Conservation (phyloP, 805 yeast genomes). For the Wickerhamomyces alni region DNA sequence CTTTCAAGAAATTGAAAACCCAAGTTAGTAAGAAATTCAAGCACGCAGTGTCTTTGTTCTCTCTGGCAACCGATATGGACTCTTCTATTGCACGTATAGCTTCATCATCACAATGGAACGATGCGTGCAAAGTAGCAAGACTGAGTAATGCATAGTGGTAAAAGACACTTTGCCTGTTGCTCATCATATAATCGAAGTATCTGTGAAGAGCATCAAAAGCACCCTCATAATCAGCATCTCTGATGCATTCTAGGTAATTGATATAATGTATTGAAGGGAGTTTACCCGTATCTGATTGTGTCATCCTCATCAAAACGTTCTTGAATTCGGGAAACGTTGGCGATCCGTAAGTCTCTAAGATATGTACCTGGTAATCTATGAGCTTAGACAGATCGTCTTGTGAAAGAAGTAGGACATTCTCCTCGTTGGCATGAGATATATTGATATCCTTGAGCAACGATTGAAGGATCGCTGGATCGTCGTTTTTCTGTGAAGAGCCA, state of each 20-base stretch:
- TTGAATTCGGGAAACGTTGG: slow-evolving; percentile 40
- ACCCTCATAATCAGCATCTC: slow-evolving; percentile 51
- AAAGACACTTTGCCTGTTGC: slow-evolving; percentile 52
- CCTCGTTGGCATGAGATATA: slow-evolving; percentile 1
- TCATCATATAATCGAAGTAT: slow-evolving; percentile 74
- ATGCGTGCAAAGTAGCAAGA: slow-evolving; percentile 64
- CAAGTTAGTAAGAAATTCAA: slow-evolving; percentile 68
- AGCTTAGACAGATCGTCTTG: slow-evolving; percentile 45
- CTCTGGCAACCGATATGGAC: slow-evolving; percentile 83
- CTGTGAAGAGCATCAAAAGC: slow-evolving; percentile 50
- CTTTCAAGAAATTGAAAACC: slow-evolving; percentile 64
- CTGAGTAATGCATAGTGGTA: slow-evolving; percentile 77
- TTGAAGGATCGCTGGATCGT: slow-evolving; percentile 16
- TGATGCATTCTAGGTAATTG: slow-evolving; percentile 52
- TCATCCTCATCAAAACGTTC: slow-evolving; percentile 37
- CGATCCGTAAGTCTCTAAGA: slow-evolving; percentile 46
- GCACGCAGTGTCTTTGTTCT: slow-evolving; percentile 69
- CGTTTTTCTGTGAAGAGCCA: slow-evolving; percentile 16
- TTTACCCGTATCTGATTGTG: slow-evolving; percentile 37
- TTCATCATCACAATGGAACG: slow-evolving; percentile 50
- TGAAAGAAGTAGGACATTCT: slow-evolving; percentile 34
- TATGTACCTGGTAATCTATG: slow-evolving; percentile 46
- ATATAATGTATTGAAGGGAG: slow-evolving; percentile 49
- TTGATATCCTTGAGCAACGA: slow-evolving; percentile 5
- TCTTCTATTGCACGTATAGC: slow-evolving; percentile 80